Percentiles rank a stretch among this genome's conserved stretches.
Conservation (phyloP, 2,329 filamentous ascomycete species). For the Aspergillus phoenicis region DNA sequence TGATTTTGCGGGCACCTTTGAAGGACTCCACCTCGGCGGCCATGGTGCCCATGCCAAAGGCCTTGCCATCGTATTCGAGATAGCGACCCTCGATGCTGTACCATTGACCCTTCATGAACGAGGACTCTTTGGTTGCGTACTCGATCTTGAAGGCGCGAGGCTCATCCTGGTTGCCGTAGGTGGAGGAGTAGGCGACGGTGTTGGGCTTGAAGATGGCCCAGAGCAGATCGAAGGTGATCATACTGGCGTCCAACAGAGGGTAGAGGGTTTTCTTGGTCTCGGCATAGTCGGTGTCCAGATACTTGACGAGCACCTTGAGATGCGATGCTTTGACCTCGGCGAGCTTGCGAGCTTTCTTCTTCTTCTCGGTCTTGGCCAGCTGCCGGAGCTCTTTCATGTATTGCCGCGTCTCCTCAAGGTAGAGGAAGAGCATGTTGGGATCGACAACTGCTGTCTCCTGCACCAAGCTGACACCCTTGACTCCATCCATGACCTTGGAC, state of each 20-base stretch:
- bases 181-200: constrained; percentile 74
- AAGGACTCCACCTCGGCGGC: constrained; percentile 72
- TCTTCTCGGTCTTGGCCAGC: constrained; percentile 61
- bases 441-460: constrained; percentile 75
- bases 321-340: constrained; percentile 46
- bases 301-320: constrained; percentile 71
- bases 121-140: constrained; percentile 68
- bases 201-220: constrained; percentile 91
- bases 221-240: constrained; percentile 84
- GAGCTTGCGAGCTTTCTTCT: constrained; percentile 44
- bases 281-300: constrained; percentile 79
- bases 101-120: constrained; percentile 71
- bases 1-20: constrained; percentile 80
- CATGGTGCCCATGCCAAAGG: constrained; percentile 74
- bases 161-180: constrained; percentile 75
- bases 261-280: constrained; percentile 77
- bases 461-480: constrained; percentile 77
- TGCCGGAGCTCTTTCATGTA: constrained; percentile 66
- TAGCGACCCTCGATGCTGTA: constrained; percentile 75
- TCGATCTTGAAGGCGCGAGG: constrained; percentile 83
- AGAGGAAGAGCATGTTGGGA: constrained; percentile 72
- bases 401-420: constrained; percentile 74
- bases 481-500: constrained; percentile 70
- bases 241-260: constrained; percentile 75
- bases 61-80: constrained; percentile 85